These are phyloP conservation scores for Pichia sp. DNA, from an alignment of 1,139 yeast species.

Conservation along the genomic window DNA sequence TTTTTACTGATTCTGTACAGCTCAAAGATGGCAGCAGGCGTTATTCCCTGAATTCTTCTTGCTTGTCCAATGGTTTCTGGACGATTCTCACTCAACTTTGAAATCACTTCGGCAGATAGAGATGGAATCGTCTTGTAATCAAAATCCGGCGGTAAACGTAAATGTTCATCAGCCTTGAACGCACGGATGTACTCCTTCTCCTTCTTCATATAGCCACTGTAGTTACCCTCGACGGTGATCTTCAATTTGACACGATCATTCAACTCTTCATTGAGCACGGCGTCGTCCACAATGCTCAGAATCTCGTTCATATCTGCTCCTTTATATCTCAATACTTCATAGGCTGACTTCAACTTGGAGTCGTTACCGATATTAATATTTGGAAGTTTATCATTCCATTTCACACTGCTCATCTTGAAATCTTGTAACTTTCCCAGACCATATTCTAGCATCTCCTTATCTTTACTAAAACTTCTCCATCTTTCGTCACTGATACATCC, in stretches of 20 bases:
- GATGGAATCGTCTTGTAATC: slow-evolving; percentile 49
- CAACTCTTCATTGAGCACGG: slow-evolving; percentile 26
- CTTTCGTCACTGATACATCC: slow-evolving; percentile 67
- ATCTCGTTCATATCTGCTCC: slow-evolving; percentile 29
- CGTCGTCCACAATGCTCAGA: slow-evolving; percentile 29
- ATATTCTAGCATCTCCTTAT: slow-evolving; percentile 38
- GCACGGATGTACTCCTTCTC: slow-evolving; percentile 69
- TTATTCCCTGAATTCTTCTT: slow-evolving; percentile 85
- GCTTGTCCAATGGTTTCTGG: slow-evolving; percentile 95
- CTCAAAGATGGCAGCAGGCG: slow-evolving; percentile 78
- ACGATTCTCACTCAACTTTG: slow-evolving; percentile 61
- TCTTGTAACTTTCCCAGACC: slow-evolving; percentile 41
- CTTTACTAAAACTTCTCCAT: slow-evolving; percentile 42
- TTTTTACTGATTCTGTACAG: slow-evolving; percentile 36
- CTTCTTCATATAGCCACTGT: slow-evolving; percentile 71
- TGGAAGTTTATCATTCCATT: slow-evolving; percentile 46
- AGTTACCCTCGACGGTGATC: slow-evolving; percentile 72
- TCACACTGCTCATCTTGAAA: slow-evolving; percentile 43
- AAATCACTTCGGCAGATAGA: slow-evolving; percentile 70
- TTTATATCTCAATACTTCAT: slow-evolving; percentile 45
- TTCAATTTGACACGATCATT: slow-evolving; percentile 51
- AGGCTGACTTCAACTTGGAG: slow-evolving; percentile 43
- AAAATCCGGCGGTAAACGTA: slow-evolving; percentile 57
- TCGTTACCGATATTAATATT: slow-evolving; percentile 32
- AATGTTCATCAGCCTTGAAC: slow-evolving; percentile 73